Conservation (phyloP, 78 protist species). For the Cyanophora paradoxa region DNA sequence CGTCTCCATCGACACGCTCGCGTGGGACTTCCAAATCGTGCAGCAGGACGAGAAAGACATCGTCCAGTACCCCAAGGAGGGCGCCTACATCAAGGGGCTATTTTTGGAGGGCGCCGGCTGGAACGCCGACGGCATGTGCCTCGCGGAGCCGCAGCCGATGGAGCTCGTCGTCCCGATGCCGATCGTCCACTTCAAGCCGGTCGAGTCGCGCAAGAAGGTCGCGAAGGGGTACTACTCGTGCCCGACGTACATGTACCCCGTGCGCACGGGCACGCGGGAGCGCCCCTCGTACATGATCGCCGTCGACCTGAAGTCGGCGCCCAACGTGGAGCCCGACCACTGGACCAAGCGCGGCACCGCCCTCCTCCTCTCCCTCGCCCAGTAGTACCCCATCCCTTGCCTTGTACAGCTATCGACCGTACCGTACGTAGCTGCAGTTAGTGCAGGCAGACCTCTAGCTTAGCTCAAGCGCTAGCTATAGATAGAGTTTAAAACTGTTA, state of each 20-base stretch:
- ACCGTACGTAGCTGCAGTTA: no score
- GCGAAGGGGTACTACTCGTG: conserved; percentile 49
- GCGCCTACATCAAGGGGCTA: conserved; percentile 68
- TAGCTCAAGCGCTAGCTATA: no score
- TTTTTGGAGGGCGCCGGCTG: conserved; percentile 81
- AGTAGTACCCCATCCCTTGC: no score
- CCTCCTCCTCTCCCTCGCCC: conserved; percentile 22
- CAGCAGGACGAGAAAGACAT: conserved; percentile 21
- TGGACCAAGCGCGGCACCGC: conserved; percentile 80
- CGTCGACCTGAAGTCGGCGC: conserved; percentile 50
- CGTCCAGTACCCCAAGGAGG: conserved; percentile 45
- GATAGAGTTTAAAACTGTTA: no score
- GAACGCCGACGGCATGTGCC: conserved; percentile 31
- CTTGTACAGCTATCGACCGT: no score
- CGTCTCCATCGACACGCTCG: conserved; percentile 61
- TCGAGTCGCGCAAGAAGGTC: conserved; percentile 42
- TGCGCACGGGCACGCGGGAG: conserved; percentile 65
- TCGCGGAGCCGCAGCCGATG: conserved; percentile 76
- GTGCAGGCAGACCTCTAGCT: no score
- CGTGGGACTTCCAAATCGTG: conserved; percentile 64
- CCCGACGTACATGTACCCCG: conserved; percentile 71
- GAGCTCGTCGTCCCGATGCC: conserved; percentile 68
- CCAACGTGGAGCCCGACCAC: conserved; percentile 38
- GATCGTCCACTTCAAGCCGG: conserved; percentile 68
- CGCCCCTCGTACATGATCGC: conserved; percentile 58